A percentile compares a stretch with the other conserved stretches of the same genome.
These are phyloP conservation scores for Cladosporium sp. DNA, from an alignment of 2,329 filamentous ascomycete genomes.

Conservation along the genomic window DNA sequence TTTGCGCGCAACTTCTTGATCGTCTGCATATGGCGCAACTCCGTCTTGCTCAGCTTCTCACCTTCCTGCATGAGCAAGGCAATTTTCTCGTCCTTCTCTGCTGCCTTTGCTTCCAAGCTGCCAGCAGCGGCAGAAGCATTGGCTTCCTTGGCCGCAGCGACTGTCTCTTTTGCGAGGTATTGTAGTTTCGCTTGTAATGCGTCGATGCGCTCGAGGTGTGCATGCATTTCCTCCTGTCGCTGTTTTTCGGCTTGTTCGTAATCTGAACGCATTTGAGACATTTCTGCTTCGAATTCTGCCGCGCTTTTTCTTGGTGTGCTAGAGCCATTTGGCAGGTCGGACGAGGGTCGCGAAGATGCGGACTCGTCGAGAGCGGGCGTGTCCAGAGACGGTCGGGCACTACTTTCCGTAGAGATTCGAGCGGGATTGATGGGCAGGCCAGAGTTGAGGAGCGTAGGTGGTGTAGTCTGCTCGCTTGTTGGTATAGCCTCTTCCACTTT, in stretches of 20 bases:
- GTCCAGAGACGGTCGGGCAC: slow-evolving; percentile 30
- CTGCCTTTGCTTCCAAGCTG: slow-evolving; percentile 74
- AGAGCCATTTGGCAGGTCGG: slow-evolving; percentile 29
- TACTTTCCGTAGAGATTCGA: slow-evolving; percentile 34
- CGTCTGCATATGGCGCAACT: slow-evolving; percentile 78
- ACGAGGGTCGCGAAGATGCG: slow-evolving; percentile 31
- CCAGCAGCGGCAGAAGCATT: slow-evolving; percentile 64
- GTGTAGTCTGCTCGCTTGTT: background rate
- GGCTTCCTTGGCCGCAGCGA: slow-evolving; percentile 71
- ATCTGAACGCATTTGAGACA: slow-evolving; percentile 53
- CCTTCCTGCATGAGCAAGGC: slow-evolving; percentile 90
- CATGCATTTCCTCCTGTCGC: slow-evolving; percentile 79
- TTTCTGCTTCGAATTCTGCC: slow-evolving; percentile 47
- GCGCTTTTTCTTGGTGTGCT: slow-evolving; percentile 23
- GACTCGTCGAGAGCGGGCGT: slow-evolving; percentile 27
- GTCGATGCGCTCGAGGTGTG: slow-evolving; percentile 86
- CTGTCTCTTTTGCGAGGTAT: slow-evolving; percentile 79
- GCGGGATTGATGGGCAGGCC: slow-evolving; percentile 40
- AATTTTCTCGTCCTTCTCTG: slow-evolving; percentile 89
- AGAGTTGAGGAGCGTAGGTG: slow-evolving; percentile 34
- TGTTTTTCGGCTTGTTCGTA: slow-evolving; percentile 56
- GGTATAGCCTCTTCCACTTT: slow-evolving; percentile 3
- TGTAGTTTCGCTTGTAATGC: slow-evolving; percentile 87
- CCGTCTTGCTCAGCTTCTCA: slow-evolving; percentile 79
- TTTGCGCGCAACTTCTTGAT: slow-evolving; percentile 75